Evolutionary conservation across 2,329 filamentous ascomycete species (phyloP).

Genomic region (Aspergillus spinulosporus): DNA sequence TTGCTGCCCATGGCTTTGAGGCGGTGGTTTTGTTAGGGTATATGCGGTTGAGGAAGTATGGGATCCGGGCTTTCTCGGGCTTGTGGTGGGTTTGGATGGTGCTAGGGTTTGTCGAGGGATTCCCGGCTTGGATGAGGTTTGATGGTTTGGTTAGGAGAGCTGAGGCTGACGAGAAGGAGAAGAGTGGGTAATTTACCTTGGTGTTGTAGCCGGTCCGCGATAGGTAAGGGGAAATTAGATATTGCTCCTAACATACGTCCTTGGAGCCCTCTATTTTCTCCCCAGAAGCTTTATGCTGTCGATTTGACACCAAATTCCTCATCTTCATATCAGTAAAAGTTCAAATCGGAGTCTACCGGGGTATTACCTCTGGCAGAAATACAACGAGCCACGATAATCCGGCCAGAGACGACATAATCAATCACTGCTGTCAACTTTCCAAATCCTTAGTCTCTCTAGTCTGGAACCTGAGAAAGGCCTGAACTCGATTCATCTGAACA

Average conservation of each 20-base stretch:
- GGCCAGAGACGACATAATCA: too few relatives aligned
- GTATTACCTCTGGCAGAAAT: too few relatives aligned
- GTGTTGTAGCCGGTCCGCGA: neutral
- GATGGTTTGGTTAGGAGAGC: slow-evolving; percentile 46
- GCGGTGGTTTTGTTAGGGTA: slow-evolving; percentile 49
- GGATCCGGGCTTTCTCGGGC: slow-evolving; percentile 49
- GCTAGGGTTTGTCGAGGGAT: slow-evolving; percentile 55
- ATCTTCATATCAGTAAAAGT: too few relatives aligned
- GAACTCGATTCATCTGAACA: neutral
- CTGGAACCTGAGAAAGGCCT: neutral
- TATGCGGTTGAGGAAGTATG: slow-evolving; percentile 52
- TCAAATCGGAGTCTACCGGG: too few relatives aligned
- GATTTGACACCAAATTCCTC: too few relatives aligned
- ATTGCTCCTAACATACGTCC: too few relatives aligned
- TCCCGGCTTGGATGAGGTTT: slow-evolving; percentile 51
- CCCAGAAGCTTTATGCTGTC: too few relatives aligned
- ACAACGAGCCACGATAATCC: too few relatives aligned
- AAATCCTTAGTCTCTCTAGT: too few relatives aligned
- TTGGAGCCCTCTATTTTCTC: too few relatives aligned
- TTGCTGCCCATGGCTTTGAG: slow-evolving; percentile 68
- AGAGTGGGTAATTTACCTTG: slow-evolving; percentile 16
- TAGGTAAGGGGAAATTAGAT: too few relatives aligned
- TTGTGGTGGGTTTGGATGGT: slow-evolving; percentile 58
- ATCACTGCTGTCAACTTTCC: too few relatives aligned
- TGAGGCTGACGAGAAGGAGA: slow-evolving; percentile 33